Percentiles rank a stretch among this genome's conserved stretches.
These are phyloP conservation scores for Chondrus crispus DNA, from an alignment of 23 red algal species.

Conservation along the genomic window DNA sequence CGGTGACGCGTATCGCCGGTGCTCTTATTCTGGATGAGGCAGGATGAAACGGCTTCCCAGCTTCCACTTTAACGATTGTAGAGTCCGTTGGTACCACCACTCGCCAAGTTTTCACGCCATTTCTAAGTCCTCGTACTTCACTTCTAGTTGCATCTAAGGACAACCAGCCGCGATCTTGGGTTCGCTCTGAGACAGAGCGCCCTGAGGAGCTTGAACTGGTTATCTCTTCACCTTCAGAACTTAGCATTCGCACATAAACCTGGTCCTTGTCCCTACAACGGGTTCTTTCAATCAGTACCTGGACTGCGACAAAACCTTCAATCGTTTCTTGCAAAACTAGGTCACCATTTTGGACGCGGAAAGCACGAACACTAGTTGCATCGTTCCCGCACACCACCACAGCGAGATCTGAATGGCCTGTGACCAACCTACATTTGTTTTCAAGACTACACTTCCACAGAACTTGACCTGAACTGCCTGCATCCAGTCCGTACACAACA, in stretches of 20 bases:
- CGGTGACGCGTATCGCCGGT: constrained; percentile 37
- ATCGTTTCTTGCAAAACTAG: background rate
- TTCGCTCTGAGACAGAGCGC: background rate
- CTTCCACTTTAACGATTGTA: background rate
- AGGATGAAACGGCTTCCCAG: background rate
- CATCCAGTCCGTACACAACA: background rate
- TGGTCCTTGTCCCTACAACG: background rate
- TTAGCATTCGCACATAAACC: constrained; percentile 1
- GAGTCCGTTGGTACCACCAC: background rate
- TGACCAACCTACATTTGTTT: background rate
- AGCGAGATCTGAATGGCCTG: background rate
- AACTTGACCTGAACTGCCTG: background rate
- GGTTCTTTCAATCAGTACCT: background rate
- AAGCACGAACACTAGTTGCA: background rate
- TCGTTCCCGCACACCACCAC: background rate
- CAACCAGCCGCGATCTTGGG: background rate
- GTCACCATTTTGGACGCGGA: background rate
- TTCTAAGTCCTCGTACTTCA: background rate
- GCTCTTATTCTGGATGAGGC: background rate
- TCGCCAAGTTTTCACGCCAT: background rate
- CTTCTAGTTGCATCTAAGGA: background rate
- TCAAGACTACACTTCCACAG: background rate
- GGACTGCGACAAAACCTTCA: background rate
- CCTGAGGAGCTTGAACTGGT: background rate
- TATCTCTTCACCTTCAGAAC: background rate